Conservation (phyloP, 306 rosid genomes). For the Lathyrus sativus region DNA sequence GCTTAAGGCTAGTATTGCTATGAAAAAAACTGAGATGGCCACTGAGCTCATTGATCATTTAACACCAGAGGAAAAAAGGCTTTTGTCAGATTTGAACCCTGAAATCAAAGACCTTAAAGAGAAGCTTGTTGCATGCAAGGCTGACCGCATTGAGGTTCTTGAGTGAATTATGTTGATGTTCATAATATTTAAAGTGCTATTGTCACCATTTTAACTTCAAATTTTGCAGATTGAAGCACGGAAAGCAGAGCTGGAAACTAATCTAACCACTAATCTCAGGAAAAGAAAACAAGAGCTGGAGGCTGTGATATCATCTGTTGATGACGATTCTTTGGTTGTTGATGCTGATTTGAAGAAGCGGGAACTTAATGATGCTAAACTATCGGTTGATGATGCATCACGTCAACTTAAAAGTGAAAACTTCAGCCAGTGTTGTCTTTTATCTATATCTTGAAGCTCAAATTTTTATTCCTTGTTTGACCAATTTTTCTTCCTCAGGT, state of each 20-base stretch:
- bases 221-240: conserved; percentile 77
- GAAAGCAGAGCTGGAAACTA: conserved; percentile 94
- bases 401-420: conserved; percentile 77
- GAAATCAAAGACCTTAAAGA: conserved; percentile 87
- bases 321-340: conserved; percentile 58
- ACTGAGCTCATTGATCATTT: conserved; percentile 95
- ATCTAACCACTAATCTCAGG: conserved; percentile 92
- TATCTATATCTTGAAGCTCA: conserved; percentile 33
- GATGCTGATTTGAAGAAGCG: conserved; percentile 69
- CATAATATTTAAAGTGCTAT: not conserved
- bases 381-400: conserved; percentile 72
- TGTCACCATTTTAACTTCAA: conserved; percentile 33
- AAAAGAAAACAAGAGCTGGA: conserved; percentile 95
- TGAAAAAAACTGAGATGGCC: conserved; percentile 90
- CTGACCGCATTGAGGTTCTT: conserved; percentile 90
- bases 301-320: conserved; percentile 68
- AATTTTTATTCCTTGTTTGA: conserved; percentile 40
- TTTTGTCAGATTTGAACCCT: conserved; percentile 82
- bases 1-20: conserved; percentile 77
- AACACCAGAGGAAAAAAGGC: conserved; percentile 79
- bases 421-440: conserved; percentile 29
- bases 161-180: conserved; percentile 28
- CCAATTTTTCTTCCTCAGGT: conserved; percentile 56
- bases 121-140: conserved; percentile 78
- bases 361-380: conserved; percentile 73